Conservation (phyloP, 1,284 basidiomycete genomes). For the Ceratobasidium sp. region DNA sequence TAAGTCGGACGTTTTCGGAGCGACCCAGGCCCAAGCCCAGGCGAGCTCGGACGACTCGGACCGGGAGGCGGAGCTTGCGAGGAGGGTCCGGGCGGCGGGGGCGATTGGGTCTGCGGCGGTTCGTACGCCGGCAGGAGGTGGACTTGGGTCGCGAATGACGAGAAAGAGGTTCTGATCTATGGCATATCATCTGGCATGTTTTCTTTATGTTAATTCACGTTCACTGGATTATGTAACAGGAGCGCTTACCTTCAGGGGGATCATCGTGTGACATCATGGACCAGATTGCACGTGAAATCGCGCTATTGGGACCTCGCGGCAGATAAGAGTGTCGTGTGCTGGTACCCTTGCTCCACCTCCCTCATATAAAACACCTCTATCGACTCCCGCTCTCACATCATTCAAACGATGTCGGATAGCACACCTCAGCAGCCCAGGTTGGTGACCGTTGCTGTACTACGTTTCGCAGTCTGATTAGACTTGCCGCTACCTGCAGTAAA, state of each 20-base stretch:
- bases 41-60: slow-evolving; percentile 43
- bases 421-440: slow-evolving; percentile 24
- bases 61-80: slow-evolving; percentile 37
- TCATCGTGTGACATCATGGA: background rate
- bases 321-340: slow-evolving; percentile 30
- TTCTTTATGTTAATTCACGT: background rate
- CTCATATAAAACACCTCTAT: slow-evolving; percentile 5
- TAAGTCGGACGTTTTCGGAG: slow-evolving; percentile 40
- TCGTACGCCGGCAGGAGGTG: slow-evolving; percentile 41
- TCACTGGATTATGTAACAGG: background rate
- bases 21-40: slow-evolving; percentile 31
- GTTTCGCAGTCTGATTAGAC: background rate
- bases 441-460: background rate
- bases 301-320: background rate
- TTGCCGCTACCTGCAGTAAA: slow-evolving; percentile 37
- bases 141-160: slow-evolving; percentile 31
- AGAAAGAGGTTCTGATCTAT: slow-evolving; percentile 38
- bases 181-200: slow-evolving; percentile 20
- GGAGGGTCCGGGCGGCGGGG: slow-evolving; percentile 36
- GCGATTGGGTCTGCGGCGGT: slow-evolving; percentile 39
- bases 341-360: background rate
- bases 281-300: slow-evolving; percentile 4
- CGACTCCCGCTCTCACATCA: background rate
- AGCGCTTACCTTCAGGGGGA: slow-evolving; percentile 12
- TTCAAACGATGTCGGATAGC: slow-evolving; percentile 25